These are phyloP conservation scores for Penicillium expansum DNA, from an alignment of 2,329 filamentous ascomycete genomes.

Conservation along the genomic window DNA sequence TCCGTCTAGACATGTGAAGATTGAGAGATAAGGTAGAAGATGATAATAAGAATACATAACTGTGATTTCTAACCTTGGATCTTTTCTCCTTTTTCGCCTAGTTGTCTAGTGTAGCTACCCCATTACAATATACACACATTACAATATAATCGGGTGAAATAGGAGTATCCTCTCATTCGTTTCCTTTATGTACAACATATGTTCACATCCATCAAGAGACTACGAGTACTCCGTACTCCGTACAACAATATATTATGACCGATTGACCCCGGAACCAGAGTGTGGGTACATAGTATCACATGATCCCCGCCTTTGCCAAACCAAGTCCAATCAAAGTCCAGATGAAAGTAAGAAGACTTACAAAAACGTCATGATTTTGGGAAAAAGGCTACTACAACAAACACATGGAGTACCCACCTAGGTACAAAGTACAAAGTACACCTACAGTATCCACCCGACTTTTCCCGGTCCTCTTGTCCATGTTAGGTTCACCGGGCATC, in stretches of 20 bases:
- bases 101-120: too few relatives aligned
- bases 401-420: too few relatives aligned
- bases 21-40: slow-evolving; percentile 9
- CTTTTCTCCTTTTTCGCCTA: slow-evolving; percentile 20
- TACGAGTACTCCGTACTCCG: too few relatives aligned
- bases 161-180: too few relatives aligned
- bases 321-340: slow-evolving; percentile 13
- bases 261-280: not conserved
- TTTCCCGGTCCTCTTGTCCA: slow-evolving; percentile 29
- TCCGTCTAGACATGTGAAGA: slow-evolving; percentile 15
- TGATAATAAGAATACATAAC: slow-evolving; percentile 25
- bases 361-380: not conserved
- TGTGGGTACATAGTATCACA: slow-evolving; percentile 25
- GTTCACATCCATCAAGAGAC: too few relatives aligned
- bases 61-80: too few relatives aligned
- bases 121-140: too few relatives aligned
- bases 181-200: too few relatives aligned
- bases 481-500: slow-evolving; percentile 35
- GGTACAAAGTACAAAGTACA: too few relatives aligned
- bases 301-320: slow-evolving; percentile 25
- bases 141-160: not conserved
- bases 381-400: too few relatives aligned
- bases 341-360: slow-evolving; percentile 9
- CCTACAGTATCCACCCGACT: slow-evolving; percentile 15
- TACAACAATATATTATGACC: too few relatives aligned